Conservation (phyloP, 768 basidiomycete genomes). For the Hortiboletus campestris region DNA sequence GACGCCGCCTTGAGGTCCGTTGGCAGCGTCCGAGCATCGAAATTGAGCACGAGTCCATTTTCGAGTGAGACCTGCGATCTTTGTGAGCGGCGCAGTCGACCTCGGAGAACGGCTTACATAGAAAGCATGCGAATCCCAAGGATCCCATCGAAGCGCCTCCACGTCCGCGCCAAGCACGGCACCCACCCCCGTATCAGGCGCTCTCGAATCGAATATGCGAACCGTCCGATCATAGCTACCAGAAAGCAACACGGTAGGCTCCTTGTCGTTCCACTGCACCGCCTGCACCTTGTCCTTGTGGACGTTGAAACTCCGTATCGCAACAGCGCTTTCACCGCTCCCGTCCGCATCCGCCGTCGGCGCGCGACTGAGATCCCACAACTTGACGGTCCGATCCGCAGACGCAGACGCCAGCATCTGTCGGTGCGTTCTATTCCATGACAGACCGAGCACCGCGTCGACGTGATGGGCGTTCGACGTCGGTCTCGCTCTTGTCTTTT, state of each 20-base stretch:
- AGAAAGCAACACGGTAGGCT: conserved; percentile 87
- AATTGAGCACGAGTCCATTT: conserved; percentile 91
- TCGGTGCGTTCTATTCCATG: conserved; percentile 90
- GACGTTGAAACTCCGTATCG: conserved; percentile 80
- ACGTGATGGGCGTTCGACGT: conserved; percentile 75
- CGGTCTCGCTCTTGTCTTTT: conserved; percentile 71
- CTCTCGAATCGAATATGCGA: conserved; percentile 88
- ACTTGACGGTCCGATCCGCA: conserved; percentile 93
- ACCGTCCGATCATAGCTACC: conserved; percentile 96
- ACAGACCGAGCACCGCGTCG: conserved; percentile 88
- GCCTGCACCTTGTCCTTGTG: conserved; percentile 96
- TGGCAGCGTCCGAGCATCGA: conserved; percentile 82
- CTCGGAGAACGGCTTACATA: conserved; percentile 56
- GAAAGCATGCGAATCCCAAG: conserved; percentile 85
- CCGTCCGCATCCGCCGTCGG: conserved; percentile 49
- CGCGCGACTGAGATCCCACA: conserved; percentile 89
- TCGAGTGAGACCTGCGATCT: conserved; percentile 81
- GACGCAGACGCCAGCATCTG: conserved; percentile 89
- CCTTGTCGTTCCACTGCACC: conserved; percentile 90
- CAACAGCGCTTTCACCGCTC: conserved; percentile 42
- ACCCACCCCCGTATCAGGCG: conserved; percentile 80
- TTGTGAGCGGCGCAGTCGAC: not conserved
- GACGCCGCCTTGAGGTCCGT: conserved; percentile 62
- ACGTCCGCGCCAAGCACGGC: conserved; percentile 88
- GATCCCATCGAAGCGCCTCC: conserved; percentile 94